Percentiles rank a stretch among this genome's conserved stretches.
Evolutionary conservation across 169 alveolate species (phyloP).

Genomic region (Cryptosporidium ubiquitum): DNA sequence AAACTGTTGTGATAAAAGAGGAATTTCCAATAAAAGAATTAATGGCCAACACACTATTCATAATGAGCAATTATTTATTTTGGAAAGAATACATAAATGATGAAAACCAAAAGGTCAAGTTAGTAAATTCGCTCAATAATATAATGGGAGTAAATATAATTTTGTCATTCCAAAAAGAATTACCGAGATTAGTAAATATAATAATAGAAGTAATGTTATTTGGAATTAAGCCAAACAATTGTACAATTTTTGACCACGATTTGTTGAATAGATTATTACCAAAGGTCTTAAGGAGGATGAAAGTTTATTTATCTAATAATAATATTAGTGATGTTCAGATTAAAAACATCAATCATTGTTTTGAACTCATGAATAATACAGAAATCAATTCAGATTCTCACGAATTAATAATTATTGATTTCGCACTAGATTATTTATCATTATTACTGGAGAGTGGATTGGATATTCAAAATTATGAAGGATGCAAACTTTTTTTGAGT

Average conservation of each 20-base stretch:
- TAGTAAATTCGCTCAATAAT: constrained; percentile 56
- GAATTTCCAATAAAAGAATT: constrained; percentile 48
- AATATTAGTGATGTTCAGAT: not conserved
- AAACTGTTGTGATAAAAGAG: not conserved
- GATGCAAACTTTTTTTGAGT: not conserved
- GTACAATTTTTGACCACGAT: constrained; percentile 34
- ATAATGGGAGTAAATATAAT: constrained; percentile 68
- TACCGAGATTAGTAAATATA: constrained; percentile 38
- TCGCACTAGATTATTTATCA: constrained; percentile 19
- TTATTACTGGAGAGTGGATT: constrained; percentile 15
- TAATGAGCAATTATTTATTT: constrained; percentile 51
- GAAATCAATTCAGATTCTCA: not conserved
- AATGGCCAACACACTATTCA: constrained; percentile 32
- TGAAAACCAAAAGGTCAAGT: constrained; percentile 26
- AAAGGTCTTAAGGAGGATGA: constrained; percentile 51
- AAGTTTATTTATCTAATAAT: constrained; percentile 16
- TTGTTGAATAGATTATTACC: constrained; percentile 41
- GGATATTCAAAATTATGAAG: not conserved
- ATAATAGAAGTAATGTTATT: constrained; percentile 43
- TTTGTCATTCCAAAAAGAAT: constrained; percentile 35
- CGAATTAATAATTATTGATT: constrained; percentile 9
- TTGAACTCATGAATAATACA: not conserved
- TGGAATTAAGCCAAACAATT: constrained; percentile 8
- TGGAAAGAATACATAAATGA: constrained; percentile 56
- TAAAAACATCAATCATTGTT: not conserved